Evolutionary conservation across 2,329 filamentous ascomycete species (phyloP).

Genomic region (Arthrobotrys pseudoclavata): DNA sequence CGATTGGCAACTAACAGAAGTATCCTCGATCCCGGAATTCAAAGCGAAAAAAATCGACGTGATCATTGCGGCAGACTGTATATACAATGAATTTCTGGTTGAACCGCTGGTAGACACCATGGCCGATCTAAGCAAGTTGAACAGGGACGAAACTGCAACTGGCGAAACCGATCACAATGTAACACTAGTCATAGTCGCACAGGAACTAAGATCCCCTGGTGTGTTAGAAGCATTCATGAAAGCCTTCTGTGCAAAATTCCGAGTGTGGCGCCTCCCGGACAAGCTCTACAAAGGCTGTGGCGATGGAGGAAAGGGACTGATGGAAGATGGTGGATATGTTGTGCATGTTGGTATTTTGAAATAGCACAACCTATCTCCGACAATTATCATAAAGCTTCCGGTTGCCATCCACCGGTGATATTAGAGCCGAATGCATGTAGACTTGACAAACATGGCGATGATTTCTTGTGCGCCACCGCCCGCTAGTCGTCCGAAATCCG

Average conservation of each 20-base stretch:
- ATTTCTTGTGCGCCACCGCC: neutral
- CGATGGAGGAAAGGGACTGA: constrained; percentile 63
- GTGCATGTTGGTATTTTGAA: constrained; percentile 81
- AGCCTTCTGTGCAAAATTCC: constrained; percentile 76
- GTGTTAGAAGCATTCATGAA: constrained; percentile 87
- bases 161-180: constrained; percentile 39
- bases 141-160: neutral
- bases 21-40: constrained; percentile 65
- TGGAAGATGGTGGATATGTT: constrained; percentile 76
- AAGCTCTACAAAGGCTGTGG: constrained; percentile 72
- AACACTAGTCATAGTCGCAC: constrained; percentile 84
- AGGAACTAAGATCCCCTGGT: constrained; percentile 86
- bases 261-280: constrained; percentile 81
- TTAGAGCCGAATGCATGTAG: neutral
- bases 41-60: constrained; percentile 74
- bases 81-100: constrained; percentile 92
- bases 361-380: neutral
- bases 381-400: neutral
- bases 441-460: constrained; percentile 18
- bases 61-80: constrained; percentile 89
- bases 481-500: constrained; percentile 20
- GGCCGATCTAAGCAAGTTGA: constrained; percentile 77
- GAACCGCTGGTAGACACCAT: constrained; percentile 85
- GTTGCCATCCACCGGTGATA: neutral
- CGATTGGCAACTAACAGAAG: constrained; percentile 83